phyloP scores from a whole-genome alignment of 768 basidiomycete genomes.

The Hydnomerulius pinastri region DNA sequence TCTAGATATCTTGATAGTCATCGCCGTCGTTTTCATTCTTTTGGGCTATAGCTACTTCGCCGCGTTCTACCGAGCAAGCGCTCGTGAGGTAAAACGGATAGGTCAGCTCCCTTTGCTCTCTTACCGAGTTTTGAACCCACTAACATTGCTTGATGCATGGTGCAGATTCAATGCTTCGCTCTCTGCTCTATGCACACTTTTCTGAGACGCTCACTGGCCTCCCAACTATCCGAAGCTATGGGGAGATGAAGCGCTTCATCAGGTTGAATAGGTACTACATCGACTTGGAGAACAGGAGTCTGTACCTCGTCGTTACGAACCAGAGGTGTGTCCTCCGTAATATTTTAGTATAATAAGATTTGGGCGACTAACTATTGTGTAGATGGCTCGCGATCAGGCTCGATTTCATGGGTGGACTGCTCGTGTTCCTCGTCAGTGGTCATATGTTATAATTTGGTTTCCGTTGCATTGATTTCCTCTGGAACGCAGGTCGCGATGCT shows the following conservation, averaged over 20 bases:
- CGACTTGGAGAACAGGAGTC: constrained; percentile 74
- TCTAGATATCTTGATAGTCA: constrained; percentile 39
- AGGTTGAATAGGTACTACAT: constrained; percentile 64
- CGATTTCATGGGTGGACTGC: constrained; percentile 64
- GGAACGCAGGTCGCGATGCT: constrained; percentile 60
- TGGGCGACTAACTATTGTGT: too few relatives aligned
- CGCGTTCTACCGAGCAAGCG: constrained; percentile 68
- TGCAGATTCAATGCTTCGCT: constrained; percentile 69
- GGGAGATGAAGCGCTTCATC: constrained; percentile 61
- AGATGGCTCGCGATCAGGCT: constrained; percentile 74
- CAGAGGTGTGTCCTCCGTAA: constrained; percentile 45
- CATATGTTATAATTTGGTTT: neutral
- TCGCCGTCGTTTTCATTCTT: constrained; percentile 52
- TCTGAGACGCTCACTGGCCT: constrained; percentile 75
- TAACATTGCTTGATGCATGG: neutral
- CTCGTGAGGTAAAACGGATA: constrained; percentile 69
- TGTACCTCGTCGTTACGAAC: constrained; percentile 64
- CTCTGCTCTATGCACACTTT: constrained; percentile 75
- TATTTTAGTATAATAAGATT: too few relatives aligned
- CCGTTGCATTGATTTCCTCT: too few relatives aligned
- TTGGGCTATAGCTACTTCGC: constrained; percentile 69
- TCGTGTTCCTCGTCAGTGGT: constrained; percentile 52
- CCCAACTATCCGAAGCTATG: constrained; percentile 73
- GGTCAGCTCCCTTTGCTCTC: constrained; percentile 25
- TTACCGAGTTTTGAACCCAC: neutral